Evolutionary conservation across 495 filamentous ascomycete genomes (phyloP), one percentile per base, ranked within the genome.

Genomic region (Hypoxylon intermedium): DNA sequence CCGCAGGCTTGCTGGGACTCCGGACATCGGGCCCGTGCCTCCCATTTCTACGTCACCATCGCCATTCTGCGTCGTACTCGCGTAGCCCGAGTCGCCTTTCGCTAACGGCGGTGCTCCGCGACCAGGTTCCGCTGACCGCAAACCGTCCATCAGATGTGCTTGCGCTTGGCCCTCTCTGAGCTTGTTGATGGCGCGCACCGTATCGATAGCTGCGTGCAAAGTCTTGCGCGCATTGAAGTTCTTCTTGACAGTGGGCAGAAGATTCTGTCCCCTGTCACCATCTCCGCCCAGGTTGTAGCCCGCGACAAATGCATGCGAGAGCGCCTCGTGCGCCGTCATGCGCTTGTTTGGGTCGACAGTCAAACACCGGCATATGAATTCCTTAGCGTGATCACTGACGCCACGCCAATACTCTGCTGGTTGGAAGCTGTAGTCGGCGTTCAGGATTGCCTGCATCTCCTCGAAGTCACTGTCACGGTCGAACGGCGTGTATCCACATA

Each of bases 371-470:
- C 72, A 65, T 76, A 98, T 97, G 78, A 98, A 98, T 36, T 94
- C 86, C 63, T 93, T 88, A 6, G 94, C 94, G 61, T 63, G 77
- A 38, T 87, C 81, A n/a, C 89, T 93, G 51, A 98, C 92, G 51
- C 89, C 88, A 60, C 92, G 89, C 94, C 95, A 98, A 82, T 97
- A 97, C 67, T 98, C 93, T 47, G 90, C 73, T 4, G 94, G 94
- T n/a, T 89, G 92, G 75, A 98, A 98, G 72, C 83, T 87, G 79
- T 98, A 98, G 78, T 98, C 92, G 23, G 95, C 94, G 46, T 90
- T 87, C 33, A 98, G 83, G 74, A 98, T 98, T 53, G 95, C 94
- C 77, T 98, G 92, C 93, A 98, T 97, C 80, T 98, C 94, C 75
- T 98, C 94, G 63, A 97, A 86, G 74, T 98, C 96, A 43, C 87